phyloP scores from a whole-genome alignment of 2,329 filamentous ascomycete genomes.

The Aspergillus oerlinghausenensis region DNA sequence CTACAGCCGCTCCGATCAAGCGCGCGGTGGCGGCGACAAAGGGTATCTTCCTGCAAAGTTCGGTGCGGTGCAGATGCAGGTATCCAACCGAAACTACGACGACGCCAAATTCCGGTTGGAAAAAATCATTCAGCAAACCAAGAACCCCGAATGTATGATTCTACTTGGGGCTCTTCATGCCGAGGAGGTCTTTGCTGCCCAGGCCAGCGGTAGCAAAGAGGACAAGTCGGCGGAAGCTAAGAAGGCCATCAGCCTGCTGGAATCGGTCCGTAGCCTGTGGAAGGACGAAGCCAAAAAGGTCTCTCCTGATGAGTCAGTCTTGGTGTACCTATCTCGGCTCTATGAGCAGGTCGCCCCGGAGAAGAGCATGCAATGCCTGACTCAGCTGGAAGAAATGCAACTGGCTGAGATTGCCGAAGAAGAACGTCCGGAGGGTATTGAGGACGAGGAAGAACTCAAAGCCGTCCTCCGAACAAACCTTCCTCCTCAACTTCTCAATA shows the following conservation, averaged over 20 bases:
- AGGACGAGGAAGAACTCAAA: constrained; percentile 55
- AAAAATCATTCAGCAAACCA: constrained; percentile 85
- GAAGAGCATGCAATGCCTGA: constrained; percentile 84
- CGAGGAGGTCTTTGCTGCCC: constrained; percentile 83
- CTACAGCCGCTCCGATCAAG: constrained; percentile 86
- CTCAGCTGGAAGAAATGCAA: constrained; percentile 88
- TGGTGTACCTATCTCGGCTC: constrained; percentile 85
- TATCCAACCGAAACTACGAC: constrained; percentile 76
- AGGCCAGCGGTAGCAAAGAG: constrained; percentile 74
- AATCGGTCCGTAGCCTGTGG: constrained; percentile 81
- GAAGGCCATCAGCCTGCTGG: constrained; percentile 80
- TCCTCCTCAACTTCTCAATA: constrained; percentile 89
- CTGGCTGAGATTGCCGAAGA: constrained; percentile 70
- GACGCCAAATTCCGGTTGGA: constrained; percentile 91
- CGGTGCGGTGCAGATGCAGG: constrained; percentile 82
- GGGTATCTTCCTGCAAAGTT: constrained; percentile 94
- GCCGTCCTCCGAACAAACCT: constrained; percentile 69
- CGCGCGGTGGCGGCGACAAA: constrained; percentile 82
- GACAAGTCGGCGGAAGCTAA: constrained; percentile 81
- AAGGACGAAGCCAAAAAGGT: constrained; percentile 86
- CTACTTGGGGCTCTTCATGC: constrained; percentile 87
- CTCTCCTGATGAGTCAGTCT: constrained; percentile 74
- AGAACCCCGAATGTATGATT: constrained; percentile 82
- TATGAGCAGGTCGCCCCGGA: constrained; percentile 85
- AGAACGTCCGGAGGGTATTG: constrained; percentile 57